These are phyloP conservation scores for Gilbertella persicaria DNA, from an alignment of 371 early-diverging fungal genomes.

Conservation along the genomic window DNA sequence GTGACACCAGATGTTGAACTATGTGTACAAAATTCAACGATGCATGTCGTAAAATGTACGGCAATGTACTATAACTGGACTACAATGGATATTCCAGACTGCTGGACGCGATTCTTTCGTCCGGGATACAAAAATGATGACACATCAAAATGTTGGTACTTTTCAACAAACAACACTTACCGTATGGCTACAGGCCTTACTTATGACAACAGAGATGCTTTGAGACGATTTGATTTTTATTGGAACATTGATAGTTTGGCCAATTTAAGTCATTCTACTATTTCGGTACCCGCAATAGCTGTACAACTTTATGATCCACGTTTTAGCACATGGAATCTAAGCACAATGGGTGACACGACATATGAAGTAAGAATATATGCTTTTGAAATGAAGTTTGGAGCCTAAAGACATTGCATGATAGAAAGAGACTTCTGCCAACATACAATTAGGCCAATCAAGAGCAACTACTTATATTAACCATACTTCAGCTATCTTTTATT, in stretches of 20 bases:
- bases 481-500: conserved; percentile 31
- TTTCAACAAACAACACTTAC: conserved; percentile 25
- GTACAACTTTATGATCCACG: conserved; percentile 32
- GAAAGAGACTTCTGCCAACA: conserved; percentile 18
- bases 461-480: conserved; percentile 28
- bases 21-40: conserved; percentile 33
- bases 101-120: conserved; percentile 12
- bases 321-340: conserved; percentile 31
- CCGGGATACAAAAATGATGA: conserved; percentile 2
- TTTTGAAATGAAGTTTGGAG: background rate
- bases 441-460: conserved; percentile 27
- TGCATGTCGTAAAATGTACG: conserved; percentile 27
- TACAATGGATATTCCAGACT: conserved; percentile 10
- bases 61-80: conserved; percentile 31
- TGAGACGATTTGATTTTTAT: conserved; percentile 42
- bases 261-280: conserved; percentile 17
- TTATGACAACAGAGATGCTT: conserved; percentile 13
- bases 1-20: conserved; percentile 41
- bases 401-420: background rate
- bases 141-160: conserved; percentile 26
- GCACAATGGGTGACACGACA: conserved; percentile 17
- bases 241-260: conserved; percentile 32
- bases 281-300: conserved; percentile 33
- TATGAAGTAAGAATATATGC: conserved; percentile 24
- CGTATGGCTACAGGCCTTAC: conserved; percentile 22